Evolutionary conservation across 495 filamentous ascomycete species (phyloP).

Genomic region (Talaromyces nanjingensis): DNA sequence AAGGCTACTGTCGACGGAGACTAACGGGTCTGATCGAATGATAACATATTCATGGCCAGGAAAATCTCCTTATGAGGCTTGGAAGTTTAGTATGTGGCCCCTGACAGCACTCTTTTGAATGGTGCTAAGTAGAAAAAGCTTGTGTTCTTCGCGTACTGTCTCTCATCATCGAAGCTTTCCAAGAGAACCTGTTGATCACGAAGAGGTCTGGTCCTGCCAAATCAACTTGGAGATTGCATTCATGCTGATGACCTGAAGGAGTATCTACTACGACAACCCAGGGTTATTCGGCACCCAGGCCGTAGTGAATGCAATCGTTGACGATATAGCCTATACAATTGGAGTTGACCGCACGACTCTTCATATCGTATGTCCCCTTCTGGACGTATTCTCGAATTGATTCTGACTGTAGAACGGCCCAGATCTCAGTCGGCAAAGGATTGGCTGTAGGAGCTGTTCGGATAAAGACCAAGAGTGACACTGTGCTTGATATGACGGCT

Average conservation of each 20-base stretch:
- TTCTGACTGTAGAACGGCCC: background rate
- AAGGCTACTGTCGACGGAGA: conserved; percentile 20
- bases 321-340: conserved; percentile 74
- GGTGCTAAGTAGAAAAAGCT: conserved; percentile 25
- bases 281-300: conserved; percentile 69
- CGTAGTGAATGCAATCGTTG: conserved; percentile 70
- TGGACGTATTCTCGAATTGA: background rate
- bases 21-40: conserved; percentile 10
- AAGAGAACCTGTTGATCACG: conserved; percentile 55
- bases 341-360: conserved; percentile 31
- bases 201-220: conserved; percentile 54
- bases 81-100: conserved; percentile 53
- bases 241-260: conserved; percentile 40
- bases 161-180: conserved; percentile 61
- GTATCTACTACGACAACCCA: conserved; percentile 86
- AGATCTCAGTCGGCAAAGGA: conserved; percentile 63
- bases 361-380: conserved; percentile 24
- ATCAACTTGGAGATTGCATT: background rate
- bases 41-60: conserved; percentile 51
- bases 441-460: conserved; percentile 51
- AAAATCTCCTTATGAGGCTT: conserved; percentile 49
- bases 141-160: conserved; percentile 61
- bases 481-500: conserved; percentile 22
- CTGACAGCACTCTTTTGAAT: background rate
- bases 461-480: conserved; percentile 22